phyloP scores from a whole-genome alignment of 768 basidiomycete genomes.

The Boletus rex-veris region DNA sequence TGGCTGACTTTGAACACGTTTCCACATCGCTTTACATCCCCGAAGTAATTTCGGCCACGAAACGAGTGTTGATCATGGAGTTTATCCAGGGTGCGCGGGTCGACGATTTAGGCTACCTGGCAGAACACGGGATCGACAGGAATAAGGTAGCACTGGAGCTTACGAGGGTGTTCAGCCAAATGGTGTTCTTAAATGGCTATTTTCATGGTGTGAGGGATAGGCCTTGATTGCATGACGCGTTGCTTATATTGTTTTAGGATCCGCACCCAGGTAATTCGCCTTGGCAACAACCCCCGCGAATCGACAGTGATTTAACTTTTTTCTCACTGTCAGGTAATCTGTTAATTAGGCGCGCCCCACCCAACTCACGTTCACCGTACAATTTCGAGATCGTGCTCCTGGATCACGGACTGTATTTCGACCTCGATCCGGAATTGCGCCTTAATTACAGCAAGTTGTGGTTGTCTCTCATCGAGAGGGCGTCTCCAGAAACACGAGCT shows the following conservation, averaged over 20 bases:
- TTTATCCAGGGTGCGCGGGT: slow-evolving; percentile 86
- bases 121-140: slow-evolving; percentile 78
- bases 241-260: slow-evolving; percentile 48
- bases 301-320: background rate
- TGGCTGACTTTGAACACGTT: slow-evolving; percentile 64
- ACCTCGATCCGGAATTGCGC: slow-evolving; percentile 75
- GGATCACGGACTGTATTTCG: slow-evolving; percentile 94
- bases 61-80: slow-evolving; percentile 91
- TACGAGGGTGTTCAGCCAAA: slow-evolving; percentile 84
- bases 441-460: slow-evolving; percentile 86
- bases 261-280: slow-evolving; percentile 69
- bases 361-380: slow-evolving; percentile 68
- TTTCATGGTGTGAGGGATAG: slow-evolving; percentile 65
- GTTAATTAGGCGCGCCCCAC: slow-evolving; percentile 74
- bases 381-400: slow-evolving; percentile 96
- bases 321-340: slow-evolving; percentile 62
- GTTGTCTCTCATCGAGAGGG: slow-evolving; percentile 79
- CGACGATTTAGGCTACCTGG: slow-evolving; percentile 83
- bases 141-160: slow-evolving; percentile 93
- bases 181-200: slow-evolving; percentile 96
- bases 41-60: slow-evolving; percentile 72
- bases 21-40: slow-evolving; percentile 87
- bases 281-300: slow-evolving; percentile 1
- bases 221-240: background rate
- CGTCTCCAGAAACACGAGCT: slow-evolving; percentile 57